These are phyloP conservation scores for Gryganskiella cystojenkinii DNA, from an alignment of 192 early-diverging fungal species.

Conservation along the genomic window DNA sequence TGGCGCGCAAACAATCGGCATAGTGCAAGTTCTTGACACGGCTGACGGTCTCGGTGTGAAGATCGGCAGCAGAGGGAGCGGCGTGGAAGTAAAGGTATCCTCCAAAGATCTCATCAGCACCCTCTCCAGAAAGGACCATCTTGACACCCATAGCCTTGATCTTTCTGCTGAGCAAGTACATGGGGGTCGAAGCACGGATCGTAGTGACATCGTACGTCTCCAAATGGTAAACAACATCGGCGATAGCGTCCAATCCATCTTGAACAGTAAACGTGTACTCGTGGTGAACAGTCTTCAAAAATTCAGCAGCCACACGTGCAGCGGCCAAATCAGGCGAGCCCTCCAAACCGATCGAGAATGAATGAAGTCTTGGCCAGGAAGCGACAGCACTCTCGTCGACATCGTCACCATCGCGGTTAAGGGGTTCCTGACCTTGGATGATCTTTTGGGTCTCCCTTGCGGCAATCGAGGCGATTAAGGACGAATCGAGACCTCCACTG, in stretches of 20 bases:
- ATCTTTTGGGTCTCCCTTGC: conserved; percentile 83
- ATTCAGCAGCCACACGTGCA: conserved; percentile 90
- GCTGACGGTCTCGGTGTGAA: conserved; percentile 92
- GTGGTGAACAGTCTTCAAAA: conserved; percentile 93
- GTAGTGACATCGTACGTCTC: conserved; percentile 99
- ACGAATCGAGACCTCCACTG: conserved; percentile 94
- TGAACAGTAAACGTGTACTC: conserved; percentile 96
- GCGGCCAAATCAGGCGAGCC: conserved; percentile 94
- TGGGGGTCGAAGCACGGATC: conserved; percentile 97
- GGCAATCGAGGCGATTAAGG: conserved; percentile 95
- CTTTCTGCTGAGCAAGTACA: conserved; percentile 98
- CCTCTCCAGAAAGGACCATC: conserved; percentile 99
- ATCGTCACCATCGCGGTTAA: conserved; percentile 71
- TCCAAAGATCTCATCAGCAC: conserved; percentile 96
- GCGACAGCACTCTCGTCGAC: conserved; percentile 70
- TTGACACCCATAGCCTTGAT: conserved; percentile 99
- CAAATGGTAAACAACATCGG: conserved; percentile 96
- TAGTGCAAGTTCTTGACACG: conserved; percentile 98
- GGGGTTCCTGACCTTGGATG: conserved; percentile 57
- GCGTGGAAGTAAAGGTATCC: conserved; percentile 99
- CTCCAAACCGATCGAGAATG: conserved; percentile 95
- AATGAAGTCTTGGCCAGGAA: conserved; percentile 93
- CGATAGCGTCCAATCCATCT: conserved; percentile 95
- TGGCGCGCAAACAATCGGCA: conserved; percentile 96
- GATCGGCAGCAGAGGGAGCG: conserved; percentile 81